Evolutionary conservation across 768 basidiomycete genomes (phyloP).

Genomic region (Suillus fuscotomentosus): DNA sequence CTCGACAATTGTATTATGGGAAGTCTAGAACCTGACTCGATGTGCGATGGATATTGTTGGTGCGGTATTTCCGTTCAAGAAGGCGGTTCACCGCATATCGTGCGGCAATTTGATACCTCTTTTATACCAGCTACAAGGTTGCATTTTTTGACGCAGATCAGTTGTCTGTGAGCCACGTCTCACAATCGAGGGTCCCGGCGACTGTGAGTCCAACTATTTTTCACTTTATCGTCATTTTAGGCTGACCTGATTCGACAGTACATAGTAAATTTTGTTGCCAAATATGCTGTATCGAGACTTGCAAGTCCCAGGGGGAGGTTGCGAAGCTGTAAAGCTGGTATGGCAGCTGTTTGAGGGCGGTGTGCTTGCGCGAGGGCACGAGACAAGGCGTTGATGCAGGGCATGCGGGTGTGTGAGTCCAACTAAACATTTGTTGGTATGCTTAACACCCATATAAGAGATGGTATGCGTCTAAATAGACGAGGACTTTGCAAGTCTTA

Average conservation of each 20-base stretch:
- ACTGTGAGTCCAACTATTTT: slow-evolving; percentile 50
- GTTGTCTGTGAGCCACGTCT: slow-evolving; percentile 68
- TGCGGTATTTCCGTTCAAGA: slow-evolving; percentile 58
- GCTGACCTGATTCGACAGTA: no score
- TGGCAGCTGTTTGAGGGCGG: no score
- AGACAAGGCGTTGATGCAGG: no score
- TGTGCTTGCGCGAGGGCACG: no score
- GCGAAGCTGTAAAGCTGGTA: no score
- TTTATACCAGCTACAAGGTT: slow-evolving; percentile 63
- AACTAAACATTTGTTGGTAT: slow-evolving; percentile 60
- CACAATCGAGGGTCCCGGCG: slow-evolving; percentile 73
- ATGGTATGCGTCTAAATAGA: no score
- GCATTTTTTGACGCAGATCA: slow-evolving; percentile 90
- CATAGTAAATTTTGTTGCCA: no score
- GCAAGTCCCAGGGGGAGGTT: no score
- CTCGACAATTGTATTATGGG: slow-evolving; percentile 45
- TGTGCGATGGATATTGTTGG: slow-evolving; percentile 56
- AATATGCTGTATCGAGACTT: no score
- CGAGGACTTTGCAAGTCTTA: no score
- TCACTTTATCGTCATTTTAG: no score
- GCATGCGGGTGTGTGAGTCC: slow-evolving; percentile 16
- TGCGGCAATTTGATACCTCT: neutral
- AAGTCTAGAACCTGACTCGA: slow-evolving; percentile 26
- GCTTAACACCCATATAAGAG: slow-evolving; percentile 38
- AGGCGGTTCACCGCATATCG: slow-evolving; percentile 41